Percentiles rank a stretch among this genome's conserved stretches.
Conservation (phyloP, 2,329 filamentous ascomycete genomes). For the Lachnellula occidentalis region DNA sequence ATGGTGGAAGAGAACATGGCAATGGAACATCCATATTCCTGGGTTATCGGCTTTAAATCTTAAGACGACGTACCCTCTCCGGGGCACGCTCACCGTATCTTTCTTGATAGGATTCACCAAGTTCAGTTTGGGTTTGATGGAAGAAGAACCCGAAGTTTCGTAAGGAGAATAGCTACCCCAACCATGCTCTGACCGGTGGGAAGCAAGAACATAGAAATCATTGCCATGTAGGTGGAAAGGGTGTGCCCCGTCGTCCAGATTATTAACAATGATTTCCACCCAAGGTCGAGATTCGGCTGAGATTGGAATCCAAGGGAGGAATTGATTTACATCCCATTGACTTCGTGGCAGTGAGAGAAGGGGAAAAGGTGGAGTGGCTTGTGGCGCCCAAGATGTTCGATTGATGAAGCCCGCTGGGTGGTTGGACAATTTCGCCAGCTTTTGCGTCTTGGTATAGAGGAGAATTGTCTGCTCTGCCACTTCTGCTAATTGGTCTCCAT, state of each 20-base stretch:
- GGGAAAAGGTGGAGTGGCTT: constrained; percentile 26
- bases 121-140: constrained; percentile 10
- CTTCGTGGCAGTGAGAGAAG: constrained; percentile 32
- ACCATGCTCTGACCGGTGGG: constrained; percentile 13
- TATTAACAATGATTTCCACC: constrained; percentile 49
- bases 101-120: constrained; percentile 43
- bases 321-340: constrained; percentile 37
- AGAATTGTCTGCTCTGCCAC: constrained; percentile 36
- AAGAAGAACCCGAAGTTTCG: constrained; percentile 14
- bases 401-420: constrained; percentile 43
- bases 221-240: constrained; percentile 52
- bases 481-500: not conserved
- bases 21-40: constrained; percentile 47
- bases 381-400: constrained; percentile 39
- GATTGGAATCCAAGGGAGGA: constrained; percentile 34
- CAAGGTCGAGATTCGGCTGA: constrained; percentile 3
- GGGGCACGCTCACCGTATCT: constrained; percentile 39
- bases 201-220: constrained; percentile 41
- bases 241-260: constrained; percentile 40
- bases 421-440: constrained; percentile 38
- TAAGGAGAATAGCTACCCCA: constrained; percentile 16
- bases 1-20: constrained; percentile 37
- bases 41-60: constrained; percentile 45
- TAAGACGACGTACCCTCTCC: constrained; percentile 38
- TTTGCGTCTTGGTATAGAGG: constrained; percentile 42